Percentiles rank a stretch among this genome's conserved stretches.
Evolutionary conservation across 495 filamentous ascomycete species (phyloP).

Genomic region (Xylaria grammica): DNA sequence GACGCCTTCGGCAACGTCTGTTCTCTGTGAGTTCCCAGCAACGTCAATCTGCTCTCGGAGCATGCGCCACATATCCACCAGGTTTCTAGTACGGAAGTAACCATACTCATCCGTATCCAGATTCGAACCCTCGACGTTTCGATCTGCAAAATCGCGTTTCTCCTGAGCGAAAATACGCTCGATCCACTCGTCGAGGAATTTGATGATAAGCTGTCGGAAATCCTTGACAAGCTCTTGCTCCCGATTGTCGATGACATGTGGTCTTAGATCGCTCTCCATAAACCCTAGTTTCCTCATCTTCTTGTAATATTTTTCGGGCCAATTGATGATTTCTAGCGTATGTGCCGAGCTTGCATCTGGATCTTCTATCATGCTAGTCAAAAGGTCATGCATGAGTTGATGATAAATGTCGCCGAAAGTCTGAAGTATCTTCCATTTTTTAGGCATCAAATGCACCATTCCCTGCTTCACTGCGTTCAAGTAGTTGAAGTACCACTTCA

Average conservation of each 20-base stretch:
- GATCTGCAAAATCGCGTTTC: constrained; percentile 74
- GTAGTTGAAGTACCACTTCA: constrained; percentile 98
- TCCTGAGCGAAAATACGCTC: constrained; percentile 84
- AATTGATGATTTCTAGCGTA: constrained; percentile 88
- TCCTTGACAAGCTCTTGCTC: constrained; percentile 88
- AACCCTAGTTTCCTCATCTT: constrained; percentile 93
- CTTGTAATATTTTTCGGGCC: constrained; percentile 92
- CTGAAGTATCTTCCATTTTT: constrained; percentile 95
- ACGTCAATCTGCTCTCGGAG: constrained; percentile 86
- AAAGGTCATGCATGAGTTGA: constrained; percentile 89
- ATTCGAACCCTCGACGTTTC: constrained; percentile 71
- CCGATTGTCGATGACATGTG: constrained; percentile 85
- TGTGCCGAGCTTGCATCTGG: constrained; percentile 76
- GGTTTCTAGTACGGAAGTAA: constrained; percentile 84
- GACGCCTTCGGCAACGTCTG: constrained; percentile 89
- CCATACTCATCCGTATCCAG: constrained; percentile 85
- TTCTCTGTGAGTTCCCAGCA: constrained; percentile 77
- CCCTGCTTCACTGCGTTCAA: constrained; percentile 88
- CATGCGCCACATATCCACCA: constrained; percentile 97
- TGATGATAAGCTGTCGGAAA: constrained; percentile 92
- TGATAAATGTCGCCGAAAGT: constrained; percentile 92
- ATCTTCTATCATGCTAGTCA: constrained; percentile 80
- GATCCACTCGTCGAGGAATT: constrained; percentile 97
- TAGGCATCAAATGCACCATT: constrained; percentile 87
- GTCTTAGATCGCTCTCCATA: constrained; percentile 69